phyloP scores from a whole-genome alignment of 352 stramenopile species.

The Phytophthora syringae region DNA sequence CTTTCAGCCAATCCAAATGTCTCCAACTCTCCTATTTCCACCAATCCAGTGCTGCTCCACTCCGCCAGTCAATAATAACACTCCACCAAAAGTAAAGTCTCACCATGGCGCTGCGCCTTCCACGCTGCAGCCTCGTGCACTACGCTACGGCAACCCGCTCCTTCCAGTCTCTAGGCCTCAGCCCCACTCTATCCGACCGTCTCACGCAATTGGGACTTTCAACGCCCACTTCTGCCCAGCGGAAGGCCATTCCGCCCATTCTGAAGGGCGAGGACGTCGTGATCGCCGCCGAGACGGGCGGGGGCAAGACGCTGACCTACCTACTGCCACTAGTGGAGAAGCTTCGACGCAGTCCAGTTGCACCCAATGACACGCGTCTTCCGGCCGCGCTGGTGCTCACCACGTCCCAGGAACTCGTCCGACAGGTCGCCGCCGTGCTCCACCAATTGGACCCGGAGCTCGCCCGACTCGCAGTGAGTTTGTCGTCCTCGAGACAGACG shows the following conservation, averaged over 20 bases:
- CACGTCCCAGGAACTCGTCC: constrained; percentile 88
- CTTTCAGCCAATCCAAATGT: constrained; percentile 2
- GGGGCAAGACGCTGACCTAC: constrained; percentile 97
- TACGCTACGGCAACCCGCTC: too few species aligned
- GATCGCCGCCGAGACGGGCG: constrained; percentile 95
- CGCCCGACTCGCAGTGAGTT: constrained; percentile 36
- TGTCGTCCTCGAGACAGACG: constrained; percentile 67
- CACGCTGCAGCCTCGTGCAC: neutral
- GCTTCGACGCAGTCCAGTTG: constrained; percentile 34
- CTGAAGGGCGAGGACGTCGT: constrained; percentile 83
- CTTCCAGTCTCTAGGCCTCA: constrained; percentile 72
- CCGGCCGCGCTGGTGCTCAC: constrained; percentile 82
- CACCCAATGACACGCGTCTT: constrained; percentile 44
- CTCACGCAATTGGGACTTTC: constrained; percentile 47
- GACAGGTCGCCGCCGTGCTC: constrained; percentile 67
- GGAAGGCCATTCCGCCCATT: constrained; percentile 64
- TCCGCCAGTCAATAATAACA: constrained; percentile 14
- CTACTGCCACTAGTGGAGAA: constrained; percentile 89
- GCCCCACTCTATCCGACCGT: constrained; percentile 33
- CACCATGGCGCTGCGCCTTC: constrained; percentile 21
- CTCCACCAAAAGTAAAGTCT: neutral
- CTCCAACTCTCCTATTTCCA: neutral
- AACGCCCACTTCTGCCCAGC: constrained; percentile 60
- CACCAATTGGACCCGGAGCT: constrained; percentile 49
- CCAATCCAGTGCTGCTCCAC: neutral